Base-by-base conservation (phyloP, 768 basidiomycete genomes). In the Dictyophora rubrovolvata region DNA sequence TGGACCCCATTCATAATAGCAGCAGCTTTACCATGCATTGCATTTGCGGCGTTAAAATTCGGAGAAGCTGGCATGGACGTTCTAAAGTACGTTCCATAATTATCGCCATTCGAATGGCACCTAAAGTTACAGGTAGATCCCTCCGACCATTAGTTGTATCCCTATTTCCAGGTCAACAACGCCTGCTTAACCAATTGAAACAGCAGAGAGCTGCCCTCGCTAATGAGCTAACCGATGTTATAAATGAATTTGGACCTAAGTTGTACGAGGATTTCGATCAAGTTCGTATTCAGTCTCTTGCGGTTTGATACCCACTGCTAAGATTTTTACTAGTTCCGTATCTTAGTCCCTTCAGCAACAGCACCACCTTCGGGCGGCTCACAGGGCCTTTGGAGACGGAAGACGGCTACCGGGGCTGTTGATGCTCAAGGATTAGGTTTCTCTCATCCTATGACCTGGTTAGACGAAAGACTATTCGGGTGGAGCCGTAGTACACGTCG, bases 11-110 rank as follows among this genome's bases (percentile, higher is more conserved):
- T 93, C 65, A 67, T 89, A 9, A 84, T 93, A 58, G 74, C 89
- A 59, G 74, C 80, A 18, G 75, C 83, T 1, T 71, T 97, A 33
- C 95, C 95, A 14, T 82, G 90, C 69, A 86, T 95, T 76, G 93
- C 89, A 58, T 90, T 87, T 66, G 90, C 92, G 5, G 91, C 95
- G 6, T 79, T 98, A 55, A 95, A 96, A 71, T 98, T 98, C 66
- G 95, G 95, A 48, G 95, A 98, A 70, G 95, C 94, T 35, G 95
- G 94, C 21, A 86, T 96, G 83, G 95, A 98, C 66, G 93, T 98
- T 23, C 77, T 93, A 56, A 97, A 97, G 93, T 94, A 65, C 64
- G 87, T 73, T 53, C 52, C 10, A 54, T 18, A 53, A 17, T 35
- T 18, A 54, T 28, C 28, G 36, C 16, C 34, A 51, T 53, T 54